These are phyloP conservation scores for Mimosa pudica DNA, from an alignment of 306 rosid genomes.

Conservation along the genomic window DNA sequence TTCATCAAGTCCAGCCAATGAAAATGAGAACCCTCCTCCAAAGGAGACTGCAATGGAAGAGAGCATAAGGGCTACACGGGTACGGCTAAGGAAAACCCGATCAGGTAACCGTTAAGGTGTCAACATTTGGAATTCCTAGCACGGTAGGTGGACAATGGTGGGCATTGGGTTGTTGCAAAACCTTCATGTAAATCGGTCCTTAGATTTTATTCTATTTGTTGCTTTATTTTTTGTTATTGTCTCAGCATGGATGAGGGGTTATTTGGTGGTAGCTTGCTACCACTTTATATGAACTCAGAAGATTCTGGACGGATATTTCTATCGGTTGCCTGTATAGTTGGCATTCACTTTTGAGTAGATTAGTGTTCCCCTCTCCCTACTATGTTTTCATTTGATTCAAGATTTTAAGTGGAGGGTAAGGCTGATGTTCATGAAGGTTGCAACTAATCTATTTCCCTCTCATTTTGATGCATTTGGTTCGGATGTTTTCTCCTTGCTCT, in stretches of 20 bases:
- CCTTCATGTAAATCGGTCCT: constrained; percentile 62
- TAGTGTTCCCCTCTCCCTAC: background rate
- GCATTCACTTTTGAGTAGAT: constrained; percentile 15
- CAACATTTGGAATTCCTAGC: constrained; percentile 30
- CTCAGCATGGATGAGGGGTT: constrained; percentile 34
- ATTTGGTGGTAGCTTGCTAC: constrained; percentile 29
- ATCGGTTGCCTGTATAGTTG: constrained; percentile 37
- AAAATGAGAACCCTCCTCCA: constrained; percentile 47
- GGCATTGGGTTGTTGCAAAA: constrained; percentile 44
- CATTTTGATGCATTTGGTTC: background rate
- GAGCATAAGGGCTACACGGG: constrained; percentile 45
- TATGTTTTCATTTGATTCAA: background rate
- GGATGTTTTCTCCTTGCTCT: background rate
- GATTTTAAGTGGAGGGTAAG: constrained; percentile 5
- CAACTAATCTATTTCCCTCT: background rate
- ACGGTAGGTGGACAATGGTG: constrained; percentile 39
- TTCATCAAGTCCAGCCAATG: constrained; percentile 47
- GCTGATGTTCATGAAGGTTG: constrained; percentile 12
- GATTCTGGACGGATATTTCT: constrained; percentile 24
- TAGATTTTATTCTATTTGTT: constrained; percentile 50
- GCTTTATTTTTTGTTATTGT: constrained; percentile 40
- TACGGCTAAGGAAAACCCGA: constrained; percentile 56
- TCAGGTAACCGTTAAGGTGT: constrained; percentile 41
- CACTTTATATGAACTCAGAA: constrained; percentile 26
- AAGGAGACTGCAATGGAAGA: constrained; percentile 55